Evolutionary conservation across 2,329 filamentous ascomycete genomes (phyloP).

Genomic region (Cercospora citrullina): DNA sequence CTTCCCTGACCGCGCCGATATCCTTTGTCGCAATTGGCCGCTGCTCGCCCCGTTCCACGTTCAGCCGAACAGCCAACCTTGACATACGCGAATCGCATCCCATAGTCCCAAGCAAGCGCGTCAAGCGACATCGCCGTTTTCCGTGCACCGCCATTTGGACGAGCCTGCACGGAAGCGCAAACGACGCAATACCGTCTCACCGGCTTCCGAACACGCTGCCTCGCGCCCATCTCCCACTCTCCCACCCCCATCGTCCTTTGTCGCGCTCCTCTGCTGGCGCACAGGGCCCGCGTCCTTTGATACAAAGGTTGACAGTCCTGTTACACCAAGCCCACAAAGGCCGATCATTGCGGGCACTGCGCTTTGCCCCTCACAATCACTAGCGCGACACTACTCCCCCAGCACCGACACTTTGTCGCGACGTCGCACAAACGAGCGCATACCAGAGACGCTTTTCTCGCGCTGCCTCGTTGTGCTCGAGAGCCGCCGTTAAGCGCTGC

Average conservation of each 20-base stretch:
- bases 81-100: slow-evolving; percentile 19
- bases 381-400: neutral
- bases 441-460: slow-evolving; percentile 1
- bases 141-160: slow-evolving; percentile 17
- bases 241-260: slow-evolving; percentile 14
- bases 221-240: neutral
- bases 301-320: slow-evolving; percentile 22
- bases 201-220: slow-evolving; percentile 17
- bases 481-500: neutral
- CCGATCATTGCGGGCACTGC: slow-evolving; percentile 4
- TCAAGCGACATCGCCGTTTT: neutral
- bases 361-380: neutral
- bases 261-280: slow-evolving; percentile 9
- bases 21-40: slow-evolving; percentile 12
- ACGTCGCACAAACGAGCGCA: slow-evolving; percentile 22
- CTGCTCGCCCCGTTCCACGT: slow-evolving; percentile 6
- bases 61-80: slow-evolving; percentile 23
- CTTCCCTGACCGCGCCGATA: slow-evolving; percentile 2
- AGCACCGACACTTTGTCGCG: slow-evolving; percentile 15
- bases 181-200: slow-evolving; percentile 11
- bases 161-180: neutral
- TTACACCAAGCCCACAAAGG: slow-evolving; percentile 18
- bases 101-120: slow-evolving; percentile 12
- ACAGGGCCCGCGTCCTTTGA: slow-evolving; percentile 15
- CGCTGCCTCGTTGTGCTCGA: slow-evolving; percentile 3